Percentiles rank a stretch among this genome's conserved stretches.
phyloP scores from a whole-genome alignment of 805 yeast species.

The Wickerhamiella alocasiicola region DNA sequence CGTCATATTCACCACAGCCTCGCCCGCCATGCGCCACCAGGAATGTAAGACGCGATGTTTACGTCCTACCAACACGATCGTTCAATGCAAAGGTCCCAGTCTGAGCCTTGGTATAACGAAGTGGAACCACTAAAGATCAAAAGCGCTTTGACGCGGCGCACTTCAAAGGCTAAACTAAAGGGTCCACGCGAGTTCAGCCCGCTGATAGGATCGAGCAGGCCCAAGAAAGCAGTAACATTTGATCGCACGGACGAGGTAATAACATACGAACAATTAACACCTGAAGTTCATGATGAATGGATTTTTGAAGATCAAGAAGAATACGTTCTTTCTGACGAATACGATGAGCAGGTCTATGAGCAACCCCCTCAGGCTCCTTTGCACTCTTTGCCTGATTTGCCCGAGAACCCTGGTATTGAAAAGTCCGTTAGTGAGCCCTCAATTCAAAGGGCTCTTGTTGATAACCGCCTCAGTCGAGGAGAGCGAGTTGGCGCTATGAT shows the following conservation, averaged over 20 bases:
- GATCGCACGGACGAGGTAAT: slow-evolving; percentile 23
- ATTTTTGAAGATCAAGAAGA: slow-evolving; percentile 15
- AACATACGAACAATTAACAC: slow-evolving; percentile 20
- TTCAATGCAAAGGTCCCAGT: slow-evolving; percentile 6
- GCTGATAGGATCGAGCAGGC: slow-evolving; percentile 13
- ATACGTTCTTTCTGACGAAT: slow-evolving; percentile 9
- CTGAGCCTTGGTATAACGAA: slow-evolving; percentile 6
- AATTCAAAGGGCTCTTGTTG: background rate
- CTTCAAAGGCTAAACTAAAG: slow-evolving; percentile 18
- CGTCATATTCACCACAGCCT: background rate
- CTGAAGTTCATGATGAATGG: slow-evolving; percentile 16
- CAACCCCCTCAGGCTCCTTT: slow-evolving; percentile 2
- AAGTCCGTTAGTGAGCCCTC: slow-evolving; percentile 7
- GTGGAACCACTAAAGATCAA: slow-evolving; percentile 15
- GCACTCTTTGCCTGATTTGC: slow-evolving; percentile 1
- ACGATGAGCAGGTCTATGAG: slow-evolving; percentile 9
- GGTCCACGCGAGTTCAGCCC: slow-evolving; percentile 19
- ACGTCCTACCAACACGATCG: background rate
- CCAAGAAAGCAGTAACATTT: slow-evolving; percentile 20
- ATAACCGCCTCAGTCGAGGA: slow-evolving; percentile 13
- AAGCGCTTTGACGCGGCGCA: slow-evolving; percentile 21
- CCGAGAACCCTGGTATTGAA: slow-evolving; percentile 2
- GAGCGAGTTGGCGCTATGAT: slow-evolving; percentile 18
- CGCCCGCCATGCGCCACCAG: slow-evolving; percentile 4
- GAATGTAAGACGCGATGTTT: slow-evolving; percentile 9